Evolutionary conservation across 352 stramenopile genomes (phyloP).

Genomic region (Globisporangium megalacanthum): DNA sequence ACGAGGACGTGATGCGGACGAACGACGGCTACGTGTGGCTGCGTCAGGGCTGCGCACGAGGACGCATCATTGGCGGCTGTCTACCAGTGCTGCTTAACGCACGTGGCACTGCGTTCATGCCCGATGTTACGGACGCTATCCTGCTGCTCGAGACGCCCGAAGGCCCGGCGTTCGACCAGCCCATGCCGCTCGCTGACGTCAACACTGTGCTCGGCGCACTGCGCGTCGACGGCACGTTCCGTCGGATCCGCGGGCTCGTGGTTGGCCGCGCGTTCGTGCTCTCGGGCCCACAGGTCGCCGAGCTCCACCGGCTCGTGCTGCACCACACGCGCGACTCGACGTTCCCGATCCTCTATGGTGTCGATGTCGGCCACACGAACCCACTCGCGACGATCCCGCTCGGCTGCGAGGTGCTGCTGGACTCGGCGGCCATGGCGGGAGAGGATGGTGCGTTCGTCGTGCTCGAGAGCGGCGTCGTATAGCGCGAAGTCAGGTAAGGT

Average conservation of each 20-base stretch:
- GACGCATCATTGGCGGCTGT: constrained; percentile 44
- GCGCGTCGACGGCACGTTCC: constrained; percentile 40
- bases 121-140: constrained; percentile 29
- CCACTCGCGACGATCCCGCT: constrained; percentile 48
- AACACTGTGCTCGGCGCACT: constrained; percentile 46
- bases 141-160: constrained; percentile 54
- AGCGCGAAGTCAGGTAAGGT: background rate
- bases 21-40: constrained; percentile 48
- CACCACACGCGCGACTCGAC: constrained; percentile 41
- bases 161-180: constrained; percentile 39
- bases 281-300: constrained; percentile 25
- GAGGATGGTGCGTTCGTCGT: constrained; percentile 1
- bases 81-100: constrained; percentile 53
- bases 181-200: constrained; percentile 38
- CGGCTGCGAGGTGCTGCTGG: constrained; percentile 31
- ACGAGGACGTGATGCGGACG: constrained; percentile 31
- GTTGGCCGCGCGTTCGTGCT: constrained; percentile 47
- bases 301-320: constrained; percentile 40
- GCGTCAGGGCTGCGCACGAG: constrained; percentile 21
- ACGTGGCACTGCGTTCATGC: constrained; percentile 42
- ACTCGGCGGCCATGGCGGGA: constrained; percentile 9
- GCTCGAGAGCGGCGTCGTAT: constrained; percentile 5
- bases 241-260: constrained; percentile 41
- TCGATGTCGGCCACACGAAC: constrained; percentile 57
- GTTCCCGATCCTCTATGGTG: constrained; percentile 58